Conservation (phyloP, 441 rosid genomes). For the Gossypium davidsonii region DNA sequence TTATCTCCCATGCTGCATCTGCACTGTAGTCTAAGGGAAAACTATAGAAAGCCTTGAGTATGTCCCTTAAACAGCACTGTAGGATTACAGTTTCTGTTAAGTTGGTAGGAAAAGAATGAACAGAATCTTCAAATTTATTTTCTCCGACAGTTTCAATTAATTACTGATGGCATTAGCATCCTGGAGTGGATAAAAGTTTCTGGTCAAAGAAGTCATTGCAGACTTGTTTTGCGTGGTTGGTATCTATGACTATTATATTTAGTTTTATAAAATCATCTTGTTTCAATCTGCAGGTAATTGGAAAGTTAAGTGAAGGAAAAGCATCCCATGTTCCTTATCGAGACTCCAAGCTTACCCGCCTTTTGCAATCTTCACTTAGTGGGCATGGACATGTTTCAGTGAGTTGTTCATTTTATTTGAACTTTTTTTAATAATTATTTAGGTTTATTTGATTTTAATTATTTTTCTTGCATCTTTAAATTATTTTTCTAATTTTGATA, state of each 20-base stretch:
- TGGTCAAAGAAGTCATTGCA: constrained; percentile 1
- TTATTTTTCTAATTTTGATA: not conserved
- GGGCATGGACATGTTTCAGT: constrained; percentile 99
- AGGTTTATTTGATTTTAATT: not conserved
- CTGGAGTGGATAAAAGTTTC: constrained; percentile 1
- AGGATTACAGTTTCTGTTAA: not conserved
- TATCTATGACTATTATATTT: constrained; percentile 8
- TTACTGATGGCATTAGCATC: not conserved
- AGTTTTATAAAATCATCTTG: constrained; percentile 11
- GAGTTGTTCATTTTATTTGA: constrained; percentile 27
- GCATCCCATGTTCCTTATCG: constrained; percentile 98
- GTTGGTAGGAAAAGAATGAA: not conserved
- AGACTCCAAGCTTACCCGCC: constrained; percentile 98
- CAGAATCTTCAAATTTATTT: not conserved
- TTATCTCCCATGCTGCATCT: not conserved
- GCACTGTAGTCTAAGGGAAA: not conserved
- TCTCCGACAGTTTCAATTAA: not conserved
- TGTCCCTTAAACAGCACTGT: not conserved
- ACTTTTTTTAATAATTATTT: not conserved
- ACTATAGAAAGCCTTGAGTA: not conserved
- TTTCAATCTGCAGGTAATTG: constrained; percentile 68
- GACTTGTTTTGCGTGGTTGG: not conserved
- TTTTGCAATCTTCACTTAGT: constrained; percentile 91
- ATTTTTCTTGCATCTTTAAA: not conserved
- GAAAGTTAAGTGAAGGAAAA: constrained; percentile 96